phyloP scores from a whole-genome alignment of 2,329 filamentous ascomycete species.

The Alternaria solani region DNA sequence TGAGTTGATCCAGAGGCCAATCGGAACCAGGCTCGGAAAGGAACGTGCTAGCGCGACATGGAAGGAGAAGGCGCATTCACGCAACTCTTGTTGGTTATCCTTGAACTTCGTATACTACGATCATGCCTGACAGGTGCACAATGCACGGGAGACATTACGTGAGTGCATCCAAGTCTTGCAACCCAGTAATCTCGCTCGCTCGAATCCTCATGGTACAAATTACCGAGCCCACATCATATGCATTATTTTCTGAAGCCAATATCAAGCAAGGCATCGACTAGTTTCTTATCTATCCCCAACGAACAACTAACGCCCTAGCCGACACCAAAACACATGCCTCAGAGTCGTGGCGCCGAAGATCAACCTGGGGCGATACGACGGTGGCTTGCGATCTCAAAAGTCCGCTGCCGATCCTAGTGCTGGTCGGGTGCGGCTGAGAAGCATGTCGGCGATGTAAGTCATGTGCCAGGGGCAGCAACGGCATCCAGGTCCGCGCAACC shows the following conservation, averaged over 20 bases:
- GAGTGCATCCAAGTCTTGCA: neutral
- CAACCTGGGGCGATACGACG: neutral
- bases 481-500: neutral
- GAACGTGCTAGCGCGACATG: neutral
- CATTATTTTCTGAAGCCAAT: neutral
- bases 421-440: neutral
- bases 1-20: neutral
- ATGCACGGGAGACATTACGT: neutral
- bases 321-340: neutral
- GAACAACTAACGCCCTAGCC: neutral
- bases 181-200: neutral
- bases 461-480: slow-evolving; percentile 4
- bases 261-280: neutral
- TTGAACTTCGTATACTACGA: neutral
- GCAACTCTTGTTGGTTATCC: neutral
- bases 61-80: neutral
- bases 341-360: neutral
- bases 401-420: slow-evolving; percentile 2
- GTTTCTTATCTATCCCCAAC: neutral
- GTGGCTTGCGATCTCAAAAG: slow-evolving; percentile 1
- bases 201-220: neutral
- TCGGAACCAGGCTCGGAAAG: neutral
- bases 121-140: neutral
- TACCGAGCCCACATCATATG: neutral
- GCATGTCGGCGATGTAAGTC: neutral